Base-by-base conservation (phyloP, 2,329 filamentous ascomycete genomes). In the Ceratocystis cacaofunesta region DNA sequence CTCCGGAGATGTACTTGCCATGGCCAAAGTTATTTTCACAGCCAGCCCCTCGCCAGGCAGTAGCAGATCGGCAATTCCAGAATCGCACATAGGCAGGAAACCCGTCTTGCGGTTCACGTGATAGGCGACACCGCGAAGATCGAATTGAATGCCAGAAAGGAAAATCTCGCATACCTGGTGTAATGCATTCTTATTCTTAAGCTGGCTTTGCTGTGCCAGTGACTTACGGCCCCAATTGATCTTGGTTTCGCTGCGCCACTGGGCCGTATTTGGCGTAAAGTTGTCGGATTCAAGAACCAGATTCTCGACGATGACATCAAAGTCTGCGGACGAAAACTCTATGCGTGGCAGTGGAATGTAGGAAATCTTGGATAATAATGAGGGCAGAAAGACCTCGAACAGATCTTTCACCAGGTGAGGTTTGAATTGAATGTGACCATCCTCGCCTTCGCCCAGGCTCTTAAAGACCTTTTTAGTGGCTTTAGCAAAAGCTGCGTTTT, bases 251-350 rank as follows among this genome's bases (percentile, higher is more conserved):
- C 85, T 94, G 67, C 86, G 84, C 68, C 97, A 82, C 75, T 99
- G 92, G 48, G 95, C 76, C 4, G 92, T 82, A 71, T 99, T 99
- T 69, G 94, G 94, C 77, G 92, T 90, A 70, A 99, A 85, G 77
- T 99, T 99, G 79, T 97, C 92, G 69, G 90, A 92, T 78, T 99
- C 94, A 63, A 99, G 83, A 58, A 96, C 88, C 10, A 99, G 79
- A 75, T 99, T 99, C 79, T 99, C 94, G 57, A 99, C 83, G 61
- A 97, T 83, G 61, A 87, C 87, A 75, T 99, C 94, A 63, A 95
- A 80, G 80, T 87, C 85, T 1, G 83, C 81, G 71, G 97, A 94
- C 1, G 85, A 87, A 72, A 91, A 94, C 78, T 99, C 94, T 68
- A 99, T 96, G 65, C 94, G 88, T 25, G 94, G 94, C 62, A 99